Conservation (phyloP, 768 basidiomycete genomes). For the Mycena capillaripes region DNA sequence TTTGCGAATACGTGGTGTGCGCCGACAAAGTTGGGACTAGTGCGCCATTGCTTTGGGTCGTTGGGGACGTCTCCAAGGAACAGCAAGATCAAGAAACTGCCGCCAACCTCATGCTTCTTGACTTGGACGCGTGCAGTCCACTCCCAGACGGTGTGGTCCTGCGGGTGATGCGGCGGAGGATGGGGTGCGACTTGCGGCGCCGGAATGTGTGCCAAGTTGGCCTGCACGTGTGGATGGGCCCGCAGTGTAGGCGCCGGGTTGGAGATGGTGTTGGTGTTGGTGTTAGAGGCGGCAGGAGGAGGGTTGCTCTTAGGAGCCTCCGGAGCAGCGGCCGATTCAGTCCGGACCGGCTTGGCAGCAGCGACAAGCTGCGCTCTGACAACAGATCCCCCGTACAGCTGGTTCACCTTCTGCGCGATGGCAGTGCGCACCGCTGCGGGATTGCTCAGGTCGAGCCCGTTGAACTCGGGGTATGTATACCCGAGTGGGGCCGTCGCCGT, state of each 20-base stretch:
- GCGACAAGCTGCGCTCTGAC: neutral
- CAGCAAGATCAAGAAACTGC: constrained; percentile 59
- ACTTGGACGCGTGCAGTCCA: constrained; percentile 59
- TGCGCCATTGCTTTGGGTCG: constrained; percentile 54
- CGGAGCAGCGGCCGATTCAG: neutral
- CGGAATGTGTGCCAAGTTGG: neutral
- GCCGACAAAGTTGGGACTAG: constrained; percentile 55
- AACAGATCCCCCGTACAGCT: constrained; percentile 48
- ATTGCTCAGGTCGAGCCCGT: constrained; percentile 50
- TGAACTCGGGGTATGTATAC: constrained; percentile 69
- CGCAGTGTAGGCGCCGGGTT: neutral
- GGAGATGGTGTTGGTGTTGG: neutral
- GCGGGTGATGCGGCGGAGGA: too few relatives aligned
- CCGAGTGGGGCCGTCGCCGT: constrained; percentile 49
- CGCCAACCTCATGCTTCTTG: constrained; percentile 59
- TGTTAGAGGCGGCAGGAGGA: neutral
- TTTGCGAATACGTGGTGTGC: constrained; percentile 60
- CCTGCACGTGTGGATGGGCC: neutral
- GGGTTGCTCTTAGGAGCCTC: neutral
- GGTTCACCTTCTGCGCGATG: constrained; percentile 52
- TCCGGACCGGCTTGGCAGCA: neutral
- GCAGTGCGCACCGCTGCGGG: constrained; percentile 43
- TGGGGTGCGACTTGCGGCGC: neutral
- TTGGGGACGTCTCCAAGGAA: constrained; percentile 61
- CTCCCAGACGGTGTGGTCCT: constrained; percentile 43